A percentile compares a stretch with the other conserved stretches of the same genome.
These are phyloP conservation scores for Coemansia sp. DNA, from an alignment of 192 early-diverging fungal species.

Conservation along the genomic window DNA sequence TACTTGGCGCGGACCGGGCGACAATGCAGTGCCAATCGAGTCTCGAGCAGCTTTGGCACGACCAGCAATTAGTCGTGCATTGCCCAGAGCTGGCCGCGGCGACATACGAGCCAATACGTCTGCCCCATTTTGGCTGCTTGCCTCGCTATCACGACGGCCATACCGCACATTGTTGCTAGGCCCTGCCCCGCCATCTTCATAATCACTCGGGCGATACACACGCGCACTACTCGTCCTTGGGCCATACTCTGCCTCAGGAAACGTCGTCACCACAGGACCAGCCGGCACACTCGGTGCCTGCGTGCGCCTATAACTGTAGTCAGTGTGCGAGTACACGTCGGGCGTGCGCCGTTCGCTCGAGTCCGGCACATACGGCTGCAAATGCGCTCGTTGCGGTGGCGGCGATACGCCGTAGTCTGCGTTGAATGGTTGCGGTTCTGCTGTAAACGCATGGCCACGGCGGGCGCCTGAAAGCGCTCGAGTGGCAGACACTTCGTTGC, in stretches of 20 bases:
- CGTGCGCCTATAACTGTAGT: constrained; percentile 20
- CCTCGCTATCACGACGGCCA: constrained; percentile 7
- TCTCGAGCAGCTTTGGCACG: constrained; percentile 14
- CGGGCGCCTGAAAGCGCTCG: constrained; percentile 1
- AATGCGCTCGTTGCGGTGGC: constrained; percentile 10
- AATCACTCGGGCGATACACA: constrained; percentile 17
- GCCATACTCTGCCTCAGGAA: constrained; percentile 11
- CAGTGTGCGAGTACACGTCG: constrained; percentile 16
- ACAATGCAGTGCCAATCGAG: constrained; percentile 6
- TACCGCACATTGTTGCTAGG: constrained; percentile 12
- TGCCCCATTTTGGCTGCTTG: constrained; percentile 14
- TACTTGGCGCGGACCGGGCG: constrained; percentile 16
- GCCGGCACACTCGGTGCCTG: constrained; percentile 14
- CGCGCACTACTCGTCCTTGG: constrained; percentile 13
- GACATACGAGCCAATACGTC: constrained; percentile 6
- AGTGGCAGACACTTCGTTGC: not conserved
- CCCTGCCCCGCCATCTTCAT: constrained; percentile 18
- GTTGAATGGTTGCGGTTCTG: not conserved
- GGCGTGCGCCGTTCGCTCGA: constrained; percentile 36
- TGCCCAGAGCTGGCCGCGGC: constrained; percentile 4
- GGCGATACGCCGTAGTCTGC: not conserved
- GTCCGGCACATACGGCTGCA: constrained; percentile 47
- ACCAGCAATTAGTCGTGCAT: constrained; percentile 12
- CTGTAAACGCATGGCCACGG: not conserved
- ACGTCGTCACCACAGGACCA: constrained; percentile 19